phyloP scores from a whole-genome alignment of 2,329 filamentous ascomycete species.

The Penicillium sp. region DNA sequence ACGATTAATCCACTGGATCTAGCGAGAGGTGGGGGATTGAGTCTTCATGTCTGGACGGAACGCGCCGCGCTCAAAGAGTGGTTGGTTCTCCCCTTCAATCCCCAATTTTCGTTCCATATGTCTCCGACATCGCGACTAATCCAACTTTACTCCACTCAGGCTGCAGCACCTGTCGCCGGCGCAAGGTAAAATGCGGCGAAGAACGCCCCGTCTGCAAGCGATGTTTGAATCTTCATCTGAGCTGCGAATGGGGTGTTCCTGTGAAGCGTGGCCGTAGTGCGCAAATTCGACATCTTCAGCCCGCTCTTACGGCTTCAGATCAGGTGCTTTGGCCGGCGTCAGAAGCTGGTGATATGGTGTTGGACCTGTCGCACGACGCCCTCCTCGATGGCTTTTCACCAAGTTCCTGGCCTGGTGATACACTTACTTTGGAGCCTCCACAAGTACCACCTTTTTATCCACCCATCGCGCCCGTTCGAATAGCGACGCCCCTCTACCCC shows the following conservation, averaged over 20 bases:
- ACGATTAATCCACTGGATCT: slow-evolving; percentile 6
- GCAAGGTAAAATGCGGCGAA: slow-evolving; percentile 39
- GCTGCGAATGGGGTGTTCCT: slow-evolving; percentile 37
- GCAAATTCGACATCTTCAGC: slow-evolving; percentile 29
- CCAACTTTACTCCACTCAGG: slow-evolving; percentile 21
- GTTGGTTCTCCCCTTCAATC: slow-evolving; percentile 21
- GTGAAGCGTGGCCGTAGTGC: slow-evolving; percentile 27
- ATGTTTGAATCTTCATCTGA: slow-evolving; percentile 31
- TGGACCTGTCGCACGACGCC: slow-evolving; percentile 8
- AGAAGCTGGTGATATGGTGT: slow-evolving; percentile 8
- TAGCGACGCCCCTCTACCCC: slow-evolving; percentile 27
- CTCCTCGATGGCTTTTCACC: slow-evolving; percentile 16
- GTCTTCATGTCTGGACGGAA: slow-evolving; percentile 36
- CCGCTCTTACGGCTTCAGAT: slow-evolving; percentile 16
- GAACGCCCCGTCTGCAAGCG: slow-evolving; percentile 36
- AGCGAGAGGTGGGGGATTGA: slow-evolving; percentile 11
- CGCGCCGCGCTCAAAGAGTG: slow-evolving; percentile 42
- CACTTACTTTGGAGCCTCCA: slow-evolving; percentile 10
- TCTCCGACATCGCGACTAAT: slow-evolving; percentile 2
- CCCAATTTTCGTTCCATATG: background rate
- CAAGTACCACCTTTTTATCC: slow-evolving; percentile 16
- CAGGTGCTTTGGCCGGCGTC: slow-evolving; percentile 2
- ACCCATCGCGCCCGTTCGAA: slow-evolving; percentile 9
- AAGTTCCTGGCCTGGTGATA: slow-evolving; percentile 18
- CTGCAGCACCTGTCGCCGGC: slow-evolving; percentile 40